Evolutionary conservation across 1,284 basidiomycete genomes (phyloP).

Genomic region (Amylostereum areolatum): DNA sequence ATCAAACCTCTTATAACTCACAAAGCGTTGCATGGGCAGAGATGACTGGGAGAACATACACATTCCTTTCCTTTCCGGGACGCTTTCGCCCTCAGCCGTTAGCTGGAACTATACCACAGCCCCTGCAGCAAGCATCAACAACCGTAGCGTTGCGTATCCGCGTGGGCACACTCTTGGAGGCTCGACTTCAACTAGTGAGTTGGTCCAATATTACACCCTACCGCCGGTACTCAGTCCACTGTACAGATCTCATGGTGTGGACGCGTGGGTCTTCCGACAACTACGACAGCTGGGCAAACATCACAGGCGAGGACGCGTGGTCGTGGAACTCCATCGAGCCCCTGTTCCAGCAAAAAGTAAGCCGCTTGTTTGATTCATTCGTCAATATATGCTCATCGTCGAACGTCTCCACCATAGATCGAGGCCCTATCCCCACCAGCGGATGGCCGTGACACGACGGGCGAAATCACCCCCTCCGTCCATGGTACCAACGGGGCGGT

Average conservation of each 20-base stretch:
- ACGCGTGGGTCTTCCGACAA: constrained; percentile 20
- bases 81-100: not conserved
- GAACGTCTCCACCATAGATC: constrained; percentile 20
- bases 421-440: constrained; percentile 13
- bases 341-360: constrained; percentile 13
- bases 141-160: constrained; percentile 18
- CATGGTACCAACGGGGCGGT: constrained; percentile 12
- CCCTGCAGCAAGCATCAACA: constrained; percentile 18
- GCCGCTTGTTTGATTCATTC: not conserved
- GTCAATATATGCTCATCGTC: constrained; percentile 12
- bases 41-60: not conserved
- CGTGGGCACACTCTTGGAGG: constrained; percentile 21
- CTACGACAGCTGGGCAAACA: constrained; percentile 21
- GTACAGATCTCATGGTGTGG: constrained; percentile 16
- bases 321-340: constrained; percentile 20
- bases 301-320: constrained; percentile 26
- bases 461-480: constrained; percentile 8
- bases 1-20: not conserved
- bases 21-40: not conserved
- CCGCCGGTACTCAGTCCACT: not conserved
- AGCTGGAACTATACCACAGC: constrained; percentile 20
- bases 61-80: not conserved
- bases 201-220: not conserved
- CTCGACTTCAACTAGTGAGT: constrained; percentile 19
- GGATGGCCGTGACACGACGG: constrained; percentile 13